Base-by-base conservation (phyloP, 768 basidiomycete genomes). In the Podaxis rugospora region DNA sequence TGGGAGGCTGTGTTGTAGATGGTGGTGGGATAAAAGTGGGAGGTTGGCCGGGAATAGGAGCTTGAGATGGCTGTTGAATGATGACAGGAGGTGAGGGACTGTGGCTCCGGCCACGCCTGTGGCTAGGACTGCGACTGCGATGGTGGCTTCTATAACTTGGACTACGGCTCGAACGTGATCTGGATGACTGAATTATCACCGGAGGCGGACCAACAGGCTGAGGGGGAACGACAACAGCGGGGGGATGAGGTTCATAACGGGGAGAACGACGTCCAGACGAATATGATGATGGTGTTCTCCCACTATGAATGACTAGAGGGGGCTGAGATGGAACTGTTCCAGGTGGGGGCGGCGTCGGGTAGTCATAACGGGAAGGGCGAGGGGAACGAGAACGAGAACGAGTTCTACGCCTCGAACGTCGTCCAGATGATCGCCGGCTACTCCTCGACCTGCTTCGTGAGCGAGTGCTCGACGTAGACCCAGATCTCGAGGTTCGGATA, bases 1-100 rank as follows among this genome's bases (percentile, higher is more conserved):
- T 51, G n/a, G 52, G 52, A 28, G 63, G 65, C 59, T 63, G 67
- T 37, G 61, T 49, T n/a, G 65, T 44, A 55, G 66, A n/a, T 39
- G 55, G 46, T 18, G 62, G 58, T 40, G 60, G 25, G 11, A 58
- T 28, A 1, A 53, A 1, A 13, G 57, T 27, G 18, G 61, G 58
- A n/a, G 40, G 18, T 7, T 42, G 21, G 5, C 53, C 46, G 32
- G 59, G 63, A 23, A 64, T 59, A 13, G 59, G 63, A 58, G 64
- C 4, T 2, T 52, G 64, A 5, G 37, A 6, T 16, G 44, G 52
- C 21, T 35, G 46, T 36, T 42, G 61, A 7, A 64, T 27, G 32
- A 64, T 57, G n/a, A 64, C 25, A 18, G 63, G 63, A 9, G 50
- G 37, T 4, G 49, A 18, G 21, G 28, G 49, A n/a, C 51, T 51